Evolutionary conservation across 768 basidiomycete species (phyloP), one percentile per base, ranked within the genome.

Genomic region (Suillus spraguei): DNA sequence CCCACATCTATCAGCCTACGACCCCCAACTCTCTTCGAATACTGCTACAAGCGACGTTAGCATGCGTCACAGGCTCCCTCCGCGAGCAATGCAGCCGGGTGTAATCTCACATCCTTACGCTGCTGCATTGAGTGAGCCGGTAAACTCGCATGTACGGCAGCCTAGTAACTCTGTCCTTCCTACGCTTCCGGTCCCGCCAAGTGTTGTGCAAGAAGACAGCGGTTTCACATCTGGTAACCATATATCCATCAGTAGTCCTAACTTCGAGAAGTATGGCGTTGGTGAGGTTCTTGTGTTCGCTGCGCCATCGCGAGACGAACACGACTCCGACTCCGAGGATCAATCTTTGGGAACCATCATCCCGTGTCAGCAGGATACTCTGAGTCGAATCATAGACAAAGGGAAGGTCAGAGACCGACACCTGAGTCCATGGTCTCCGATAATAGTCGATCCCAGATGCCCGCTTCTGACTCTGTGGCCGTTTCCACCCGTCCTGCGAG

Each of bases 201-300:
- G 36, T 3, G 36, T 10, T 39, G 55, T 56, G 36, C 22, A 24
- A 24, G 36, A 56, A 39, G 55, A 39, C 16, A 7, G 6, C 2
- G 10, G 78, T 65, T 77, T 70, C 64, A 59, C 74, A 75, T 67
- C 73, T 73, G 2, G 63, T 41, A 66, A 69, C 7, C 71, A 74
- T 33, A 53, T 73, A 53, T 75, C 76, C 11, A 64, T 75, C 47
- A 74, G 60, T 39, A 65, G 71, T 53, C 28, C 65, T 22, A 65
- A 77, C 42, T 76, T 82, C 64, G 82, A 85, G 73, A 81, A 76
- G 32, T 83, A 86, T 46, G 87, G 85, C 13, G 81, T 91, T 9
- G 88, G 84, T 10, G 88, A 90, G 64, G 85, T 86, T 20, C 78
- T 92, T 41, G 82, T 81, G 3, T 82, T 83, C 67, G 77, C 82